Evolutionary conservation across 129 eudicot genomes (phyloP), one percentile per base, ranked within the genome.

Genomic region (Ambrosia trifida): DNA sequence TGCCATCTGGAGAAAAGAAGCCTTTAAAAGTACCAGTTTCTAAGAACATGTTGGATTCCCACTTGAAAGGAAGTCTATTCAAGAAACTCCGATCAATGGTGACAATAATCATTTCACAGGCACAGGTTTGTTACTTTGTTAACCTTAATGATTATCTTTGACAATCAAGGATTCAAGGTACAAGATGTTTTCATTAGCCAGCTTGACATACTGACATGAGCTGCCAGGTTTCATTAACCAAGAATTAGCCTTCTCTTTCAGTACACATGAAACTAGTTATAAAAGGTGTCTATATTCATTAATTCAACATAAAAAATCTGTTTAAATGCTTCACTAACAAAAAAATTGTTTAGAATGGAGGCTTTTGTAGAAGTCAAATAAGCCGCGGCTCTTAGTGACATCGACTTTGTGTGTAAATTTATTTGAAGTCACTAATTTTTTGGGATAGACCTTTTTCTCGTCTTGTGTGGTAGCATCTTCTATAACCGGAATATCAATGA

Each of bases 1-100:
- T 94, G 96, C 91, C 99, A 72, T 83, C 99, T 2, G 99, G 97
- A 33, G 94, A 84, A 72, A 90, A 69, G 74, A 90, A 86, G 80
- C 73, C 91, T 53, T 74, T 94, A 20, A 94, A 82, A 84, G 93
- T 94, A 75, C 97, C 91, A 14, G 96, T 84, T 72, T 85, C 86
- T n/a, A 84, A 88, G 80, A 90, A 90, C 81, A 84, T 94, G 97
- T 68, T 94, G 70, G 91, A 90, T 60, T 88, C 99, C 41, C 99
- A 94, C 79, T 69, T 94, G 83, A 87, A 79, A 84, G 96, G 97
- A 70, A 75, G 70, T 81, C 78, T 81, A 20, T 79, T 61, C 77
- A 76, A 76, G 86, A 85, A 87, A 76, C 66, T 65, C 19, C 81
- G 85, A 73, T 41, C 80, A 62, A 87, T 94, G 97, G 89, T 90